Base-by-base conservation (phyloP, 148 eudicot species). In the Camellia sinensis region DNA sequence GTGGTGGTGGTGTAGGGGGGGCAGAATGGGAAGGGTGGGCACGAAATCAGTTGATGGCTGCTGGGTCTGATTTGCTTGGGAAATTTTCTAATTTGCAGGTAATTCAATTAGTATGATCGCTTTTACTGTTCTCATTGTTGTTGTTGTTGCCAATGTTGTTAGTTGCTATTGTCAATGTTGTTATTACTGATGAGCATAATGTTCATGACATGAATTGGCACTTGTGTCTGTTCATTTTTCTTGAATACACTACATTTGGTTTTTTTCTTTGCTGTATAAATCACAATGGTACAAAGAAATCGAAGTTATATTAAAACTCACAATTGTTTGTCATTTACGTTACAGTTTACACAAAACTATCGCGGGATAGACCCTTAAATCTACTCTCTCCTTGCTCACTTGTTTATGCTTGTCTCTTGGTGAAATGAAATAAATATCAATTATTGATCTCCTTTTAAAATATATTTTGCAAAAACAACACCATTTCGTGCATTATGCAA, bases 21-120 rank as follows among this genome's bases (percentile, higher is more conserved):
- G 82, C 79, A 71, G 92, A 84, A 52, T 93, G 96, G 97, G 99
- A 95, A 84, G 84, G 82, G 21, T 95, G 97, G 94, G 98, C 99
- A 12, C 80, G 84, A 45, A 84, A 85, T 84, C 92, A 95, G 79
- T 83, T 93, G 67, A 90, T 88, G 91, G 86, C 89, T 3, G 89
- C 85, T 80, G 97, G 99, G 66, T 93, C 99, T 81, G 97, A 93
- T 68, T 88, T 95, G 84, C 84, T 84, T 48, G 97, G 90, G 21
- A 95, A 93, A 81, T 92, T 93, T 81, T 89, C 86, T 40, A 86
- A 91, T 79, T 81, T 95, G 86, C 97, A 95, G 97, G 98, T 94
- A 86, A 46, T 54, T 19, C 37, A 13, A 43, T 59, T n/a, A 17
- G 11, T 15, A 45, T 64, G 7, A 8, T 57, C 1, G 19, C 37